Base-by-base conservation (phyloP, 345 rosid genomes). In the Triadica sebifera region DNA sequence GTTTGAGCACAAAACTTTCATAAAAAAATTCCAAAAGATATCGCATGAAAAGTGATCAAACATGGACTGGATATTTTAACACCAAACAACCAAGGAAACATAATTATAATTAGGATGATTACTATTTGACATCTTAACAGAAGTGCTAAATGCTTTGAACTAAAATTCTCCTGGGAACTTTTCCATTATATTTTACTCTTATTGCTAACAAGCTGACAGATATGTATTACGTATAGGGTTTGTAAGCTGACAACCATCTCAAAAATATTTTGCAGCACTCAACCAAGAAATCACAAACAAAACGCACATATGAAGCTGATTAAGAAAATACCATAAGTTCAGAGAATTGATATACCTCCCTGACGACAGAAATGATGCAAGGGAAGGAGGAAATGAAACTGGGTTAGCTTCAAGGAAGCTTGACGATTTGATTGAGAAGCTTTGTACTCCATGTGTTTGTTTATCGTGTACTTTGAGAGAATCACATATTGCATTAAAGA, bases 291-390 rank as follows among this genome's bases (percentile, higher is more conserved):
- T 24, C 17, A 24, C 9, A 16, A 25, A 49, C 41, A 20, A 37
- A 67, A 22, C 19, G 25, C 4, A 19, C 34, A 74, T 46, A 65
- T 29, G 61, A 76, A 34, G 24, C 39, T 53, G 43, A 43, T 34
- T 39, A 78, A 74, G 49, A 77, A 67, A 65, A 50, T 29, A 62
- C 69, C 62, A 43, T 12, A 59, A 72, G 59, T 51, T 62, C 29
- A 65, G 62, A 63, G 73, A 73, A 52, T 24, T 63, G 45, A 53
- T 56, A 67, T 84, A 94, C 97, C 98, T 89, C 82, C 84, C 93
- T 0, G 85, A 84, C 37, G 81, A 82, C 72, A 93, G 89, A 82
- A 91, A 89, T 37, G 90, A 87, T 65, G 76, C 66, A 72, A 93
- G 84, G 62, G 86, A 81, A 64, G 66, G 22, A 70, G 85, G 90